Conservation (phyloP, 1,284 basidiomycete genomes). For the Ganoderma sinense region DNA sequence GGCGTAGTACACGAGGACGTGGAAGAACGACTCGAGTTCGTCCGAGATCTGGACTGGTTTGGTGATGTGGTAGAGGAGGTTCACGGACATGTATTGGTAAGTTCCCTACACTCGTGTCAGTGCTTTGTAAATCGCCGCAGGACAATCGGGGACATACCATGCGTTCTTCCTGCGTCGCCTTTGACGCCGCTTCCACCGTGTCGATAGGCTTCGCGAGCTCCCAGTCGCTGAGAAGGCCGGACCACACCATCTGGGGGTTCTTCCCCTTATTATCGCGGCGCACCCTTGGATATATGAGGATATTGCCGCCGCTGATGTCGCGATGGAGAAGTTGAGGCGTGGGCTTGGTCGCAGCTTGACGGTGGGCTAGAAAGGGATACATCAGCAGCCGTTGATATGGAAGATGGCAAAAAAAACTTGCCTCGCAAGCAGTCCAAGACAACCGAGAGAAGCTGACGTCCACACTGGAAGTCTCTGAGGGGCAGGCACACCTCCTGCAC, state of each 20-base stretch:
- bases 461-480: not conserved
- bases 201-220: constrained; percentile 17
- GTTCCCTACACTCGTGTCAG: constrained; percentile 12
- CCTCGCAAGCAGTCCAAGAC: constrained; percentile 8
- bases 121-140: not conserved
- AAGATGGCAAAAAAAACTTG: not conserved
- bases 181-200: not conserved
- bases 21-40: constrained; percentile 17
- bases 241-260: not conserved
- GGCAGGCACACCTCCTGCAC: constrained; percentile 16
- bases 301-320: constrained; percentile 25
- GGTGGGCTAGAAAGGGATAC: constrained; percentile 11
- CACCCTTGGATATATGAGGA: constrained; percentile 16
- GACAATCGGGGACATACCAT: not conserved
- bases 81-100: constrained; percentile 22
- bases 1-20: constrained; percentile 12
- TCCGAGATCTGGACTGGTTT: not conserved
- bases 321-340: constrained; percentile 13
- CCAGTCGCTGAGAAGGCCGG: constrained; percentile 22
- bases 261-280: not conserved
- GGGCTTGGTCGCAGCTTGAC: constrained; percentile 6
- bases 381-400: not conserved
- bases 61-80: not conserved
- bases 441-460: not conserved
- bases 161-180: constrained; percentile 8